A percentile compares a stretch with the other conserved stretches of the same genome.
These are phyloP conservation scores for Entonaema liquescens DNA, from an alignment of 495 filamentous ascomycete species.

Conservation along the genomic window DNA sequence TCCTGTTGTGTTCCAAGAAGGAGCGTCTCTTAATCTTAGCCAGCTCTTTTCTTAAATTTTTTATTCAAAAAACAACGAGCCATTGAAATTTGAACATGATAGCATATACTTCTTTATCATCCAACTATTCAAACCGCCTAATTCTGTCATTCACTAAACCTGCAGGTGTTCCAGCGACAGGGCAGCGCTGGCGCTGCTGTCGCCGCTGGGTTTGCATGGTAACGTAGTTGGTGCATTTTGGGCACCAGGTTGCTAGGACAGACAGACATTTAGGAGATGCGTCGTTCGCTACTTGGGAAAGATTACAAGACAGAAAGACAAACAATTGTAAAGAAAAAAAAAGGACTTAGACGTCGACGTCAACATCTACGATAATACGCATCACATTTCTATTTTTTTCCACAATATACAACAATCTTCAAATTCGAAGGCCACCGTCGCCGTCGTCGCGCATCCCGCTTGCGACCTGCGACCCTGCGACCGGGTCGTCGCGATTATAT, in stretches of 20 bases:
- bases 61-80: constrained; percentile 13
- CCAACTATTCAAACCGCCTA: constrained; percentile 1
- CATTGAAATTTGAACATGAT: constrained; percentile 37
- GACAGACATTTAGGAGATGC: background rate
- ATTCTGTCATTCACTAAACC: background rate
- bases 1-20: constrained; percentile 12
- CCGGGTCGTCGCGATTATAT: constrained; percentile 10
- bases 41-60: background rate
- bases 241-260: constrained; percentile 26
- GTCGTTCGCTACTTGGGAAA: background rate
- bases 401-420: background rate
- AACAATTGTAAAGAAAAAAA: background rate
- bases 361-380: constrained; percentile 2
- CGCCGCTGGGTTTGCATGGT: constrained; percentile 28
- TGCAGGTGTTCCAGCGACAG: constrained; percentile 20
- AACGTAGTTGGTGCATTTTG: constrained; percentile 15
- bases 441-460: background rate
- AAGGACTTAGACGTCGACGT: background rate
- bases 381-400: background rate
- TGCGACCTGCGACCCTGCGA: background rate
- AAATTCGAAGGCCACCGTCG: background rate
- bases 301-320: background rate
- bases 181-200: constrained; percentile 39
- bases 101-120: constrained; percentile 15
- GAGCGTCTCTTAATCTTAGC: constrained; percentile 1